Evolutionary conservation across 495 filamentous ascomycete species (phyloP).

Genomic region (Sporormia fimetaria): DNA sequence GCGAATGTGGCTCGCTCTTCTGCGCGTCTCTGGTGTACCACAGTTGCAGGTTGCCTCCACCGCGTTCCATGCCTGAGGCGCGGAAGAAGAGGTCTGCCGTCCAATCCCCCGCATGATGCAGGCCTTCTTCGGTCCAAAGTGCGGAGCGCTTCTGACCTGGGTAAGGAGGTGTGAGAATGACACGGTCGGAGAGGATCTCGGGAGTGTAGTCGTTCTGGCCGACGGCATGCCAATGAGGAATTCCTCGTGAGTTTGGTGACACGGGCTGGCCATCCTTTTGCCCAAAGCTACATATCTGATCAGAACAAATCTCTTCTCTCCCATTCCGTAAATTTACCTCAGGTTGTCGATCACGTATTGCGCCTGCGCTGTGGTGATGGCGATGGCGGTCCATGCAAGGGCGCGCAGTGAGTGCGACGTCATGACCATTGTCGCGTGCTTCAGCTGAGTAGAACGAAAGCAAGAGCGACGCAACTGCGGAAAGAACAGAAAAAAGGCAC

Average conservation of each 20-base stretch:
- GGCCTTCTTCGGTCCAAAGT: slow-evolving; percentile 56
- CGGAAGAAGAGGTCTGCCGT: slow-evolving; percentile 76
- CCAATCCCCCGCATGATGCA: slow-evolving; percentile 45
- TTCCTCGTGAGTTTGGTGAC: slow-evolving; percentile 43
- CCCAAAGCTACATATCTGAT: too few species aligned
- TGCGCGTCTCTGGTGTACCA: slow-evolving; percentile 77
- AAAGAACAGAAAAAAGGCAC: neutral
- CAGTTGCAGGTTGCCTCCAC: slow-evolving; percentile 79
- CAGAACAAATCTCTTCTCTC: too few species aligned
- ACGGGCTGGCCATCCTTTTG: slow-evolving; percentile 44
- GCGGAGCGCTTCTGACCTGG: slow-evolving; percentile 79
- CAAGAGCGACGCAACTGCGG: neutral
- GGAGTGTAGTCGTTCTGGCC: slow-evolving; percentile 58
- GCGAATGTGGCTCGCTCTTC: slow-evolving; percentile 51
- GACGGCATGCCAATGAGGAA: slow-evolving; percentile 56
- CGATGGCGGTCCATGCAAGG: slow-evolving; percentile 37
- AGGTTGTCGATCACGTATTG: slow-evolving; percentile 53
- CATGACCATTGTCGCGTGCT: slow-evolving; percentile 26
- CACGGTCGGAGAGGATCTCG: slow-evolving; percentile 72
- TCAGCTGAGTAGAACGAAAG: too few species aligned
- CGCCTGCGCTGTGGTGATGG: slow-evolving; percentile 43
- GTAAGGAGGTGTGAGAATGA: slow-evolving; percentile 80
- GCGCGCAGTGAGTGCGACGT: slow-evolving; percentile 13
- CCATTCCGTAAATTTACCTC: too few species aligned
- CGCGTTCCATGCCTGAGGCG: slow-evolving; percentile 72